Evolutionary conservation across 306 rosid genomes (phyloP).

Genomic region (Vigna reflexopilosa): DNA sequence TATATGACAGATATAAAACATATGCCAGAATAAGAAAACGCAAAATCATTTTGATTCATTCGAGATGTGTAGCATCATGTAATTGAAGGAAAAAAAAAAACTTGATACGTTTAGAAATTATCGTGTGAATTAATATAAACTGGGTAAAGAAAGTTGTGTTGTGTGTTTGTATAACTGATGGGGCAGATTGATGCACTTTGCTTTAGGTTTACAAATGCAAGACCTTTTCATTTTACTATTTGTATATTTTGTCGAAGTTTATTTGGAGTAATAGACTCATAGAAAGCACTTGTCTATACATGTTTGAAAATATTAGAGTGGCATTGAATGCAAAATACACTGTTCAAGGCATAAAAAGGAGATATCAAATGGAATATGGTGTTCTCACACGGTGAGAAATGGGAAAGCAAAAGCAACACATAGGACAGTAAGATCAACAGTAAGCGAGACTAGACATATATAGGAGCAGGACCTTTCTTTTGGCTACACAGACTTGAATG

Average conservation of each 20-base stretch:
- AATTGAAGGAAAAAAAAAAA: neutral
- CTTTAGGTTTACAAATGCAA: slow-evolving; percentile 12
- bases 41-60: slow-evolving; percentile 30
- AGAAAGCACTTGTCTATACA: slow-evolving; percentile 4
- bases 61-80: slow-evolving; percentile 11
- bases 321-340: slow-evolving; percentile 47
- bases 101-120: slow-evolving; percentile 29
- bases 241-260: slow-evolving; percentile 20
- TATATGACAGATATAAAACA: slow-evolving; percentile 17
- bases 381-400: slow-evolving; percentile 46
- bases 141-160: slow-evolving; percentile 18
- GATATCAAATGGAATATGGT: slow-evolving; percentile 55
- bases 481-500: slow-evolving; percentile 52
- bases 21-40: slow-evolving; percentile 4
- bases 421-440: slow-evolving; percentile 47
- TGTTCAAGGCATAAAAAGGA: slow-evolving; percentile 52
- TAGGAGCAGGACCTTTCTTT: slow-evolving; percentile 42
- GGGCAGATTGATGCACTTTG: slow-evolving; percentile 34
- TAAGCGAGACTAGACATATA: slow-evolving; percentile 46
- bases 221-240: slow-evolving; percentile 6
- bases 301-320: slow-evolving; percentile 14
- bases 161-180: neutral
- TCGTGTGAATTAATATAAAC: neutral
- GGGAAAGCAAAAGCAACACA: slow-evolving; percentile 46
- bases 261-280: slow-evolving; percentile 19